A percentile compares a stretch with the other conserved stretches of the same genome.
Evolutionary conservation across 805 yeast species (phyloP).

Genomic region (Yarrowia hollandica): DNA sequence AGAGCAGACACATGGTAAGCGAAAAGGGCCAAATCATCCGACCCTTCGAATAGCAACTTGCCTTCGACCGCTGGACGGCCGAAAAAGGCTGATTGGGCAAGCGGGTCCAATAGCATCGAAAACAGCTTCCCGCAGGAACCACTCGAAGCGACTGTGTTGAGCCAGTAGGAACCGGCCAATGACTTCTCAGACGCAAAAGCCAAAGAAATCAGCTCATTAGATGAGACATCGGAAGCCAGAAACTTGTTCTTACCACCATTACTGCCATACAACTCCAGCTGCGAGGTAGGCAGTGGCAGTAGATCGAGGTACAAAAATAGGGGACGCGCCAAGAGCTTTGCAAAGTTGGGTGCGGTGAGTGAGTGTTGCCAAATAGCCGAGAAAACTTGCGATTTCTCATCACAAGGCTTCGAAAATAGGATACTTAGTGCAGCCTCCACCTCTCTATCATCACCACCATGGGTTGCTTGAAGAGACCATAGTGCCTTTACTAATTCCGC

Average conservation of each 20-base stretch:
- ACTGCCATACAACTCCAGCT: constrained; percentile 14
- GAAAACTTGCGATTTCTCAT: constrained; percentile 11
- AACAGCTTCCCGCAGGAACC: constrained; percentile 65
- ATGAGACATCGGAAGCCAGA: constrained; percentile 8
- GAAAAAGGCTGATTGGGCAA: constrained; percentile 47
- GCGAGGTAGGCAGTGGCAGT: constrained; percentile 23
- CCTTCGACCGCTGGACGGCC: constrained; percentile 22
- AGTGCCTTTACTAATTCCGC: constrained; percentile 69
- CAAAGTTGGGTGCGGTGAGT: constrained; percentile 5
- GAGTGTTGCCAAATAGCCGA: constrained; percentile 25
- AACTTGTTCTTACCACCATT: not conserved
- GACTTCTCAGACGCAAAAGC: constrained; percentile 16
- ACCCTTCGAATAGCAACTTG: constrained; percentile 33
- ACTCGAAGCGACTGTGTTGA: constrained; percentile 34
- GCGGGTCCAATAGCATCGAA: constrained; percentile 56
- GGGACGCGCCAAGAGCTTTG: constrained; percentile 17
- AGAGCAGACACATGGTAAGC: constrained; percentile 61
- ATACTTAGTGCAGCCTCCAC: constrained; percentile 56
- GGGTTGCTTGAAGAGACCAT: constrained; percentile 57
- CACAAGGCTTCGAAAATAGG: constrained; percentile 20
- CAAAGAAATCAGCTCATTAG: constrained; percentile 21
- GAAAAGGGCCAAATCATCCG: constrained; percentile 64
- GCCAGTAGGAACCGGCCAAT: constrained; percentile 33
- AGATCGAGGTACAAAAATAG: constrained; percentile 11
- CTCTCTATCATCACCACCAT: constrained; percentile 46